Base-by-base conservation (phyloP, 73 alveolate genomes). In the Paramecium biaurelia region DNA sequence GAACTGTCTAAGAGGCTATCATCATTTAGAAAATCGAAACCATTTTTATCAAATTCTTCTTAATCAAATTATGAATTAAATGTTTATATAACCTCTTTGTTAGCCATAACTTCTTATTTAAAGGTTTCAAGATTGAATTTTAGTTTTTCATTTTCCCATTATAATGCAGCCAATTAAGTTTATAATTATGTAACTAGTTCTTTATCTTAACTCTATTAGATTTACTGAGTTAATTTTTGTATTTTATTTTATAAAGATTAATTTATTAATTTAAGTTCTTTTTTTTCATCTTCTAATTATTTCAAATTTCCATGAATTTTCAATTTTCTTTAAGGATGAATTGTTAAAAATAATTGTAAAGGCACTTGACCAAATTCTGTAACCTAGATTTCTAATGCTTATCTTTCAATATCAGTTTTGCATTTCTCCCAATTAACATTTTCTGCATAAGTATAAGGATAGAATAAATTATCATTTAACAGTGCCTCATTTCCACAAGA, bases 331-430 rank as follows among this genome's bases (percentile, higher is more conserved):
- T 67, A 84, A 11, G 99, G 99, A 90, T 98, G 99, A n/a, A 98
- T 94, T 26, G 87, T 93, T 57, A 87, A 70, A 85, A 98, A 98
- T 35, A 98, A 18, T 89, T 96, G 96, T 24, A 94, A 95, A 18
- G 99, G 99, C 2, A 96, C 93, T 92, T 97, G 94, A 43, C 99
- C 99, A 93, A 98, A 98, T 85, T 97, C 99, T 57, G 96, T 85
- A 42, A 97, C 95, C 89, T 97, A 95, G 15, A 96, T 95, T 88
- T 96, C 97, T 70, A 92, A 89, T 11, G 98, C 99, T 30, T 92
- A 63, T 70, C 93, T 92, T 85, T 96, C 97, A 18, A 95, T 76
- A 30, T 87, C 94, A 41, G 93, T 89, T 35, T 92, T 93, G 14
- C 92, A 92, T 35, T 92, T 90, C 76, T 92, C 93, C 93, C 98